Conservation (phyloP, 345 rosid species). For the Eucalyptus melliodora region DNA sequence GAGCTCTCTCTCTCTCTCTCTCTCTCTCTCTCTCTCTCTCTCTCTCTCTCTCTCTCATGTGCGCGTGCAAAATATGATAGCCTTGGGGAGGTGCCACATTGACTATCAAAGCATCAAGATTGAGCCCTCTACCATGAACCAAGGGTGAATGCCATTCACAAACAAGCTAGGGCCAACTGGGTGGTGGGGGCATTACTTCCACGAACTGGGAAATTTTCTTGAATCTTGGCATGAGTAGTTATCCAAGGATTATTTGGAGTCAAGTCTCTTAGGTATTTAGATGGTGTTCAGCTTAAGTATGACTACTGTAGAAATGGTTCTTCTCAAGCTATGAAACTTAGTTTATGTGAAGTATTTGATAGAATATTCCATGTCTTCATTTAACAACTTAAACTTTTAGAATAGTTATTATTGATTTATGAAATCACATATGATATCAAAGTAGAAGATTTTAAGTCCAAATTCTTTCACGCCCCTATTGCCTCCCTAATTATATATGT, state of each 20-base stretch:
- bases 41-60: background rate
- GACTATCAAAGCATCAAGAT: background rate
- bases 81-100: background rate
- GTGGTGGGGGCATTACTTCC: background rate
- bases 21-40: background rate
- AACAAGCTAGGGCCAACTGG: background rate
- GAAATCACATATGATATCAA: background rate
- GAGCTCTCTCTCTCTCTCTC: background rate
- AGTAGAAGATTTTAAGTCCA: rapidly evolving
- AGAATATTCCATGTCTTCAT: background rate
- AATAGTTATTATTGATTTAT: no score
- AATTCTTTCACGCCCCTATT: background rate
- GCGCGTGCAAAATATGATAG: background rate
- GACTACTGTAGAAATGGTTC: background rate
- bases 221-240: background rate
- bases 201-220: background rate
- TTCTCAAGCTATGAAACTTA: background rate
- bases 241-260: background rate
- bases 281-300: background rate
- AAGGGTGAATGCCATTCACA: background rate
- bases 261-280: background rate
- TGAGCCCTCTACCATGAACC: background rate
- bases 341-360: background rate
- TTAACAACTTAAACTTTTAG: background rate
- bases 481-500: background rate